These are phyloP conservation scores for Rhizoclosmatium sp. DNA, from an alignment of 192 early-diverging fungal genomes.

Conservation along the genomic window DNA sequence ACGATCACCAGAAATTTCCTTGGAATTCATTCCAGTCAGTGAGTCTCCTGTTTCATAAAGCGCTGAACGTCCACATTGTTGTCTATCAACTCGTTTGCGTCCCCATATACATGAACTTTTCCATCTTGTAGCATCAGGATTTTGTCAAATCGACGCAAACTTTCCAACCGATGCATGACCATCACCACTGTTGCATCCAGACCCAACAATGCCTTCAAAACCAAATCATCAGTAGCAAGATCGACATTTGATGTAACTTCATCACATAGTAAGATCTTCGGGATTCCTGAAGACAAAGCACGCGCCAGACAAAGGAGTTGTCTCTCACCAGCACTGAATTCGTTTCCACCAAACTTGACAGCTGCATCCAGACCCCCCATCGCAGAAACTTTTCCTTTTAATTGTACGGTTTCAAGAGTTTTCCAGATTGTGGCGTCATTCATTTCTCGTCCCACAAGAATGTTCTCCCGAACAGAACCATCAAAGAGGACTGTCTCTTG, in stretches of 20 bases:
- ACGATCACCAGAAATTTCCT: too few relatives aligned
- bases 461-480: constrained; percentile 55
- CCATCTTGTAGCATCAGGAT: constrained; percentile 28
- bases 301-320: constrained; percentile 67
- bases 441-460: constrained; percentile 71
- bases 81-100: constrained; percentile 25
- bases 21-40: background rate
- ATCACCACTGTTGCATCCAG: constrained; percentile 12
- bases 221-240: constrained; percentile 45
- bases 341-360: constrained; percentile 79
- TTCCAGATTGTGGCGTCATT: constrained; percentile 76
- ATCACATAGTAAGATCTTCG: constrained; percentile 32
- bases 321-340: constrained; percentile 82
- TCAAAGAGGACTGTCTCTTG: constrained; percentile 63
- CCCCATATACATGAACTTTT: constrained; percentile 12
- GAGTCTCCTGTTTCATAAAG: constrained; percentile 6
- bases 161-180: constrained; percentile 35
- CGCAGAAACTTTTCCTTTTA: constrained; percentile 54
- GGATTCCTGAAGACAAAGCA: constrained; percentile 61
- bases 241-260: constrained; percentile 66
- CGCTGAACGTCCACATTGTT: constrained; percentile 14
- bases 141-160: constrained; percentile 17
- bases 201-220: constrained; percentile 10
- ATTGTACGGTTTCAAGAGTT: constrained; percentile 66
- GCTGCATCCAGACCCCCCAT: constrained; percentile 66